These are phyloP conservation scores for Tricholoma hemisulphureum DNA, from an alignment of 768 basidiomycete species.

Conservation along the genomic window DNA sequence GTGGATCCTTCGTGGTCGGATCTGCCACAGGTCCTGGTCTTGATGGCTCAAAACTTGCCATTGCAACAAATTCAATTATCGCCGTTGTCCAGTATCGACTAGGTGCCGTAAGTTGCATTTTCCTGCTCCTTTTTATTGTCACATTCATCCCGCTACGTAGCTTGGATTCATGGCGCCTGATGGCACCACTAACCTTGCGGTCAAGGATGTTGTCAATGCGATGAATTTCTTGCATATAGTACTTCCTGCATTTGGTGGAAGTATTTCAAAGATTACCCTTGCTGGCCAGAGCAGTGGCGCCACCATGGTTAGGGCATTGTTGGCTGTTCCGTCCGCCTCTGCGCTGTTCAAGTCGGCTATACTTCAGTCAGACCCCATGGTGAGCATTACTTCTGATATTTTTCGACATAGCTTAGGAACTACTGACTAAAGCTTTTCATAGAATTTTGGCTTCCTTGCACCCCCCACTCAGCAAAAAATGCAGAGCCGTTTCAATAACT, in stretches of 20 bases:
- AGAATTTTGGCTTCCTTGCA: conserved; percentile 75
- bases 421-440: neutral
- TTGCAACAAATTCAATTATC: conserved; percentile 71
- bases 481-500: conserved; percentile 48
- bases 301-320: conserved; percentile 70
- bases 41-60: conserved; percentile 74
- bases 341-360: conserved; percentile 76
- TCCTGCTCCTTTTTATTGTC: neutral
- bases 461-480: conserved; percentile 51
- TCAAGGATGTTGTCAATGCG: conserved; percentile 66
- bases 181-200: conserved; percentile 67
- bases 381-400: conserved; percentile 26
- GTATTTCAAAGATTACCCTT: conserved; percentile 60
- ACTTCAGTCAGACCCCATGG: conserved; percentile 87
- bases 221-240: conserved; percentile 60
- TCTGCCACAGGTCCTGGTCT: conserved; percentile 70
- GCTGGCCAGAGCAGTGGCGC: conserved; percentile 86
- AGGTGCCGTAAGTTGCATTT: conserved; percentile 58
- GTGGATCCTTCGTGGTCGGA: conserved; percentile 76
- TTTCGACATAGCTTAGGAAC: neutral
- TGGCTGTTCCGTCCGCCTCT: conserved; percentile 69
- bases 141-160: conserved; percentile 30
- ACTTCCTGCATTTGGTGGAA: conserved; percentile 67
- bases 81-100: conserved; percentile 82
- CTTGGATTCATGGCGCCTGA: conserved; percentile 75